Percentiles rank a stretch among this genome's conserved stretches.
Evolutionary conservation across 768 basidiomycete species (phyloP).

Genomic region (Hemileccinum rubropunctum): DNA sequence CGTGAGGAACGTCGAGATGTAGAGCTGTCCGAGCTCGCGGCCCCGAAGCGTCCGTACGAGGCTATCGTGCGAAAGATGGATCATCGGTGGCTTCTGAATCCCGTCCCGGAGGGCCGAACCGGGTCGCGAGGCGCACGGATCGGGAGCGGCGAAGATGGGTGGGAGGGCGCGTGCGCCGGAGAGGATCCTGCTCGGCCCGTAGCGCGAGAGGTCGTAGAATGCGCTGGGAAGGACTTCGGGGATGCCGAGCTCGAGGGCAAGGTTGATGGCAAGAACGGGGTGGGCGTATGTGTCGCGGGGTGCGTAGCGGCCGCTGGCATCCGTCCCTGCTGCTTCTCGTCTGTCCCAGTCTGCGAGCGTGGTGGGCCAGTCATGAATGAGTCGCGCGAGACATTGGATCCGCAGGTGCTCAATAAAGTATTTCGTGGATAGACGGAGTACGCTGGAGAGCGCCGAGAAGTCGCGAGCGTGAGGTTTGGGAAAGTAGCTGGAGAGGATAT

Average conservation of each 20-base stretch:
- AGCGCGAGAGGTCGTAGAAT: slow-evolving; percentile 71
- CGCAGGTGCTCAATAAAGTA: slow-evolving; percentile 72
- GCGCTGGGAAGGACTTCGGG: slow-evolving; percentile 62
- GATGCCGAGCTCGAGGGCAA: slow-evolving; percentile 63
- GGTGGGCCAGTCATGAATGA: slow-evolving; percentile 64
- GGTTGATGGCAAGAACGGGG: slow-evolving; percentile 66
- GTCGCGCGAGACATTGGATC: slow-evolving; percentile 54
- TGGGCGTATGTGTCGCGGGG: slow-evolving; percentile 62
- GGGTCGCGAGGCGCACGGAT: slow-evolving; percentile 12
- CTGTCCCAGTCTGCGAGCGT: slow-evolving; percentile 68
- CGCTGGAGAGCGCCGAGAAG: slow-evolving; percentile 58
- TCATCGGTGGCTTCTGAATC: slow-evolving; percentile 6
- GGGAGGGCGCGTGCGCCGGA: slow-evolving; percentile 43
- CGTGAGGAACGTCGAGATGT: slow-evolving; percentile 58
- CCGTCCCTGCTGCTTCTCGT: slow-evolving; percentile 56
- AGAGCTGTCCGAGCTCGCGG: slow-evolving; percentile 62
- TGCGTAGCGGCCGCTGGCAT: slow-evolving; percentile 48
- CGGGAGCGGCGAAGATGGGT: slow-evolving; percentile 26
- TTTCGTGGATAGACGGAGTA: slow-evolving; percentile 71
- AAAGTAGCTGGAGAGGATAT: slow-evolving; percentile 48
- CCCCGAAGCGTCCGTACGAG: slow-evolving; percentile 53
- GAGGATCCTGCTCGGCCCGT: slow-evolving; percentile 68
- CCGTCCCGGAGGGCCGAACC: not conserved
- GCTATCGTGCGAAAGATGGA: slow-evolving; percentile 37
- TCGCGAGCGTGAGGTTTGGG: slow-evolving; percentile 44